Base-by-base conservation (phyloP, 108 stramenopile genomes). In the Stephanodiscus minutulus region DNA sequence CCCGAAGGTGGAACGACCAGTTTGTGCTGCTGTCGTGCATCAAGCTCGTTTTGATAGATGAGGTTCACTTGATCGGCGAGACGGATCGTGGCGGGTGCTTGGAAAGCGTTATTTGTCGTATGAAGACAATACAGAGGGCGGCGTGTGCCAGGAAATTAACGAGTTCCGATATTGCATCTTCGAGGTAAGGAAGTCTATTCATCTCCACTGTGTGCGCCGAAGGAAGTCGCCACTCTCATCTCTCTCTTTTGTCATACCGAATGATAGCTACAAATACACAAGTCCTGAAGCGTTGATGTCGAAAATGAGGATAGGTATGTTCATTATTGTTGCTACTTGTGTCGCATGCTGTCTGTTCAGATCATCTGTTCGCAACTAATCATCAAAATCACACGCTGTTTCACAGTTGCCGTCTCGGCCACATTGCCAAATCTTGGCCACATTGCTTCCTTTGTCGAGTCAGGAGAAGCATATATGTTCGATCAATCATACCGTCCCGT, bases 41-140 rank as follows among this genome's bases (percentile, higher is more conserved):
- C 52, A 93, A 93, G 68, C 85, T 98, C n/a, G 54, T 97, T 11
- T 59, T 98, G 52, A 47, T 97, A 31, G 98, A 98, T 72, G 98
- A 98, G 74, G 93, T 97, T 1, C 98, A 98, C 79, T 72, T 97
- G 41, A 73, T 98, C 13, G 97, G 96, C 6, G 98, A 98, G 44
- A 73, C 77, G 11, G 84, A 62, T 27, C 89, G 98, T 6, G 98
- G 98, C 7, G 79, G 84, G 10, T 92, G 89, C 48, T 77, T 98
- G 11, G 98, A 98, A 80, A 74, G 89, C 7, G 83, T 98, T 29
- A 81, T 98, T 49, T 62, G 85, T 49, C 74, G 98, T 9, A 94
- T 97, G 93, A 97, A 97, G 66, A 85, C 92, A 13, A 91, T 98
- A 58, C 88, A 91, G 48, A 76, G 84, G 12, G 87, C 87, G 18